Conservation (phyloP, 345 rosid species). For the Mangifera indica region DNA sequence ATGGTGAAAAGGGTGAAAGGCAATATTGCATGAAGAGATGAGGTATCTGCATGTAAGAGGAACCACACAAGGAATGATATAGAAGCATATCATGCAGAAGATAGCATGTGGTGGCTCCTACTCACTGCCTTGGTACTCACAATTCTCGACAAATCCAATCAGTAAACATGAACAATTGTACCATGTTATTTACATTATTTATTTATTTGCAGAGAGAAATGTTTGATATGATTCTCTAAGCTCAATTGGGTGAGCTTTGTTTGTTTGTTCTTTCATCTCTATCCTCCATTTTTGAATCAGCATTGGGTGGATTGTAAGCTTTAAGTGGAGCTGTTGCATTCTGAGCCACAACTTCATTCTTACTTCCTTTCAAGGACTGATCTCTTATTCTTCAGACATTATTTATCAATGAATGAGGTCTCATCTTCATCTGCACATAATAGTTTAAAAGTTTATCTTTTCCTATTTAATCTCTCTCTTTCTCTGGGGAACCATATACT, state of each 20-base stretch:
- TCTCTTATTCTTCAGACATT: no score
- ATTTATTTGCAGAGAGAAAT: neutral
- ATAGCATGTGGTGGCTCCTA: constrained; percentile 4
- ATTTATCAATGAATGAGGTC: no score
- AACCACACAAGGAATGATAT: neutral
- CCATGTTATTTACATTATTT: neutral
- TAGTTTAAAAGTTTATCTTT: no score
- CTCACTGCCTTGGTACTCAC: constrained; percentile 19
- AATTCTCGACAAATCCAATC: neutral
- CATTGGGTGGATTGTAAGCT: neutral
- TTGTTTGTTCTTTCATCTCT: neutral
- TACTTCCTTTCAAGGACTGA: neutral
- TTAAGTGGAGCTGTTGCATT: neutral
- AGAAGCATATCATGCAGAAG: neutral
- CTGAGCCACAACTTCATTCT: constrained; percentile 1
- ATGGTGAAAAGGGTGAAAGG: neutral
- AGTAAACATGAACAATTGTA: neutral
- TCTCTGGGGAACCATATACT: no score
- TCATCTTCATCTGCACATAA: no score
- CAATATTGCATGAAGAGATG: constrained; percentile 12
- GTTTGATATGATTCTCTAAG: neutral
- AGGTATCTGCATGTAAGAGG: constrained; percentile 8
- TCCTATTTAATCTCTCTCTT: no score
- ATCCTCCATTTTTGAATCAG: neutral
- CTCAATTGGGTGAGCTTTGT: neutral